Evolutionary conservation across 441 rosid species (phyloP), one percentile per base, ranked within the genome.

Genomic region (Erysimum cheiri): DNA sequence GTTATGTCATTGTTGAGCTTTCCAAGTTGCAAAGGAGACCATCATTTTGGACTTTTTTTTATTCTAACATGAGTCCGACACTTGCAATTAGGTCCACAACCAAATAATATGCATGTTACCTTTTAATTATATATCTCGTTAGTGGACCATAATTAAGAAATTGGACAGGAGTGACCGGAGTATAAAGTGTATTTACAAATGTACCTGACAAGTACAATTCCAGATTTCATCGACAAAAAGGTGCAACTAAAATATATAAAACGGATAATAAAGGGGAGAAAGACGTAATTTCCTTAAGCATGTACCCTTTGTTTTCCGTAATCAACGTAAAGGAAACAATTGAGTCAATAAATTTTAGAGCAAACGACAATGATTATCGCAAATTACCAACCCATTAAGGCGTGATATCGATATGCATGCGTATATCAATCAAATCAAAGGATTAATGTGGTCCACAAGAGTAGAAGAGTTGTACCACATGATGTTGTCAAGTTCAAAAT

Each of bases 381-480:
- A 58, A 50, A 70, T 64, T 4, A 75, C 47, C 70, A 0, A 70
- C 66, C 71, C 71, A 75, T 41, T 56, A 69, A 48, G 15, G 15
- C 50, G 69, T 61, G 10, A 9, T 4, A 48, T 22, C 4, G 0
- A 22, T 32, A 39, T 40, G 67, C 62, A 69, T 75, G 67, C 13
- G 47, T 5, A 56, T 1, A 28, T 41, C 55, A 40, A 75, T 29
- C 49, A 56, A 69, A 55, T 47, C 31, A 49, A 69, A 57, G 6
- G 55, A 36, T 15, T 44, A 52, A 11, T 15, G 36, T 59, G 76
- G 80, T 76, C 80, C 80, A 76, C 80, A 17, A 65, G 24, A 53
- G 64, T 70, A 60, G 76, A 76, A 70, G 63, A 71, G 59, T 71
- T 76, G 71, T 66, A 70, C 56, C 71, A 52, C 67, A 70, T 43